Conservation (phyloP, 441 rosid species). For the Populus trichocarpa region DNA sequence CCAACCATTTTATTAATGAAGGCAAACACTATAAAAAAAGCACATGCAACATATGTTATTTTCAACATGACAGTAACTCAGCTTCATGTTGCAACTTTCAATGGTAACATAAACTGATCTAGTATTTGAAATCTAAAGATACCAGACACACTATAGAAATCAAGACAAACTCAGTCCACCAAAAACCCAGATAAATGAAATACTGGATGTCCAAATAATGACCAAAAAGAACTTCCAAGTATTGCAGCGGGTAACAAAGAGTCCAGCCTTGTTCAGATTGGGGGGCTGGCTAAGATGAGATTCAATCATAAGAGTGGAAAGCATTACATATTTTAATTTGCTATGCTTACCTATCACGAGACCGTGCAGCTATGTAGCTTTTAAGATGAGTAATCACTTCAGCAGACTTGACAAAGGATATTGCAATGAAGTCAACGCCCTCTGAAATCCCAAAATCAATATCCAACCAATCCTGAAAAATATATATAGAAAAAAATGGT, state of each 20-base stretch:
- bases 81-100: background rate
- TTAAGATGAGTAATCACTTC: conserved; percentile 95
- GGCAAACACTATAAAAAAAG: background rate
- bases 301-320: background rate
- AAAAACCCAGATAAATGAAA: background rate
- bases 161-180: conserved; percentile 4
- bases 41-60: background rate
- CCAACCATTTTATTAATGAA: background rate
- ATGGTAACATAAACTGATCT: background rate
- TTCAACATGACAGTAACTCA: background rate
- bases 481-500: background rate
- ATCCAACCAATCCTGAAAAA: conserved; percentile 92
- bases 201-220: background rate
- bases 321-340: background rate
- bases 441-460: conserved; percentile 94
- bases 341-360: conserved; percentile 58
- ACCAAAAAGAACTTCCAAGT: background rate
- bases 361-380: conserved; percentile 89
- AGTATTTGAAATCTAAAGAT: background rate
- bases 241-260: background rate
- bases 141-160: background rate
- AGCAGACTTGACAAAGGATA: conserved; percentile 97
- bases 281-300: background rate
- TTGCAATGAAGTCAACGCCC: conserved; percentile 94
- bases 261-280: background rate